A percentile compares a stretch with the other conserved stretches of the same genome.
These are phyloP conservation scores for Metschnikowia borealis DNA, from an alignment of 805 yeast species.

Conservation along the genomic window DNA sequence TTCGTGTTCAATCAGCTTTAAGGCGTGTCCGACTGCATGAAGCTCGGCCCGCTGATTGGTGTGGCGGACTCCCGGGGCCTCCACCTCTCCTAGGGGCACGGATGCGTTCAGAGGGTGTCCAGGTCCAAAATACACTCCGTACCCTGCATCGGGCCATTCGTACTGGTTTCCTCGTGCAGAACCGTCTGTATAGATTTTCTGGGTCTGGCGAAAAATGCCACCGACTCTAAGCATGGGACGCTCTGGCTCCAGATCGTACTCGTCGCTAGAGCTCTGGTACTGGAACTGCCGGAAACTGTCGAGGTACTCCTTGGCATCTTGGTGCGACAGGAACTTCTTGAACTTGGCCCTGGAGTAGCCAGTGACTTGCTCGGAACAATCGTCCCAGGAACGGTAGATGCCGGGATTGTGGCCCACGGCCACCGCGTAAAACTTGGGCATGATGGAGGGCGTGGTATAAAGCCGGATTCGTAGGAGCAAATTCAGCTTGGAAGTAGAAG, in stretches of 20 bases:
- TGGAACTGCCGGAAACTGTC: background rate
- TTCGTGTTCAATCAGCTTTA: slow-evolving; percentile 37
- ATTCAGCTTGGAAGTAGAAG: background rate
- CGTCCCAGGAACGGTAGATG: slow-evolving; percentile 57
- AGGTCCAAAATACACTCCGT: slow-evolving; percentile 69
- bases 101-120: slow-evolving; percentile 52
- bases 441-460: background rate
- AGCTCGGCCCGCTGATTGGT: slow-evolving; percentile 85
- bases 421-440: slow-evolving; percentile 29
- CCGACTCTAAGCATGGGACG: background rate
- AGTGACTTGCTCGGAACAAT: slow-evolving; percentile 46
- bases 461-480: background rate
- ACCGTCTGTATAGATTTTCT: slow-evolving; percentile 69
- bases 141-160: slow-evolving; percentile 47
- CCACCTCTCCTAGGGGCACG: slow-evolving; percentile 43
- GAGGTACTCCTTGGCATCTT: slow-evolving; percentile 45
- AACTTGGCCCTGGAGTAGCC: slow-evolving; percentile 56
- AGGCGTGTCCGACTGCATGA: slow-evolving; percentile 57
- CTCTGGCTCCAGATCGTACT: background rate
- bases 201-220: background rate
- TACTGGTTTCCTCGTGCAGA: slow-evolving; percentile 62
- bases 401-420: slow-evolving; percentile 44
- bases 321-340: slow-evolving; percentile 48
- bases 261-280: background rate
- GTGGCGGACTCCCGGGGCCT: slow-evolving; percentile 29